Conservation (phyloP, 306 rosid genomes). For the Rosa lucieae region DNA sequence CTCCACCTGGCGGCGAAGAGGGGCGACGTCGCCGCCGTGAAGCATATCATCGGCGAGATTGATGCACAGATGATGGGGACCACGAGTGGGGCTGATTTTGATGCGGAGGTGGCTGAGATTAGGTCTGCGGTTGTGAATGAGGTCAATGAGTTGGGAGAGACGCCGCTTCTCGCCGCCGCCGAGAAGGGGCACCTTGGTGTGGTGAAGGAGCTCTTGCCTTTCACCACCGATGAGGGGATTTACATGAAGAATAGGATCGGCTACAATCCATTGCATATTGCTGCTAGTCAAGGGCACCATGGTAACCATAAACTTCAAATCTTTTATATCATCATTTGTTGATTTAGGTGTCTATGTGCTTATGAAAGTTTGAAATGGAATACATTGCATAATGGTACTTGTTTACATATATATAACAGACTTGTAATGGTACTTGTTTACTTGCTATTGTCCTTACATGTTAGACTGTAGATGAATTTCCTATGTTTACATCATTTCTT, state of each 20-base stretch:
- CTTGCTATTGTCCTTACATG: neutral
- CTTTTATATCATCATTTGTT: neutral
- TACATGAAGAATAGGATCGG: conserved; percentile 62
- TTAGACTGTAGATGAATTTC: neutral
- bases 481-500: neutral
- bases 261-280: conserved; percentile 70
- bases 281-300: conserved; percentile 77
- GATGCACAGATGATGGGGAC: conserved; percentile 72
- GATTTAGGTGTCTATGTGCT: neutral
- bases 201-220: conserved; percentile 60
- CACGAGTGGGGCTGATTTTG: conserved; percentile 57
- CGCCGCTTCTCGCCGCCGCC: conserved; percentile 70
- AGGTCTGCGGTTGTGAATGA: conserved; percentile 73
- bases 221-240: conserved; percentile 45
- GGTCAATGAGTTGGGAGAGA: conserved; percentile 84
- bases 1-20: conserved; percentile 78
- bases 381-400: no score
- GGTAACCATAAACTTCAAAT: conserved; percentile 32
- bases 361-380: neutral
- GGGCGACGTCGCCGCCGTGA: conserved; percentile 50
- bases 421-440: neutral
- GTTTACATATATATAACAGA: neutral
- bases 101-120: conserved; percentile 58
- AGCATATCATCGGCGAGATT: conserved; percentile 51
- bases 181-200: conserved; percentile 60